A percentile compares a stretch with the other conserved stretches of the same genome.
Conservation (phyloP, 2,329 filamentous ascomycete genomes). For the Aspergillus sp. region DNA sequence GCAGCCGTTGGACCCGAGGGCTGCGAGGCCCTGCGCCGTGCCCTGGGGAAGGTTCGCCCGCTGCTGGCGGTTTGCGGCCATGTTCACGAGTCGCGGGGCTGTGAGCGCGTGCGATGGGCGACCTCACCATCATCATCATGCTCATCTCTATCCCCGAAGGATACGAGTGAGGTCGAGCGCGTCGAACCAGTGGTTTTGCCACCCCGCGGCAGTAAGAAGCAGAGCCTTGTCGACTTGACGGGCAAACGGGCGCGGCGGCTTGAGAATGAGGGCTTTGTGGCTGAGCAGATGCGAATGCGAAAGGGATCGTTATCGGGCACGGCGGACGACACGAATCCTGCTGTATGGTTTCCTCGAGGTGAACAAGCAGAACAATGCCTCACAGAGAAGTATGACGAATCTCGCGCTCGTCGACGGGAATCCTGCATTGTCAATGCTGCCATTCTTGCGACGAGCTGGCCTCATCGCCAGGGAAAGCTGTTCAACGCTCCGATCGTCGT, state of each 20-base stretch:
- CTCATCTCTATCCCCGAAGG: not conserved
- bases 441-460: constrained; percentile 66
- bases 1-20: constrained; percentile 37
- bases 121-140: not conserved
- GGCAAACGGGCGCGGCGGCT: constrained; percentile 36
- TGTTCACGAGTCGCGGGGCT: constrained; percentile 56
- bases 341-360: too few relatives aligned
- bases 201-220: constrained; percentile 51
- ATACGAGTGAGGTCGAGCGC: constrained; percentile 5
- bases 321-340: too few relatives aligned
- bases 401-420: constrained; percentile 50
- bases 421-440: constrained; percentile 80
- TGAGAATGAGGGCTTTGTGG: constrained; percentile 25
- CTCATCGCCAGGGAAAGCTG: constrained; percentile 58
- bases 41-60: constrained; percentile 49
- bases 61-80: constrained; percentile 57
- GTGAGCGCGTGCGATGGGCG: constrained; percentile 50
- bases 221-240: constrained; percentile 54
- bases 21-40: constrained; percentile 47
- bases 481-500: constrained; percentile 83
- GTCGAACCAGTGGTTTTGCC: constrained; percentile 30
- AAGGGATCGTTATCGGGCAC: too few relatives aligned
- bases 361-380: too few relatives aligned
- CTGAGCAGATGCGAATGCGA: too few relatives aligned
- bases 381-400: not conserved